phyloP scores from a whole-genome alignment of 169 alveolate genomes.

The Eimeria necatrix region DNA sequence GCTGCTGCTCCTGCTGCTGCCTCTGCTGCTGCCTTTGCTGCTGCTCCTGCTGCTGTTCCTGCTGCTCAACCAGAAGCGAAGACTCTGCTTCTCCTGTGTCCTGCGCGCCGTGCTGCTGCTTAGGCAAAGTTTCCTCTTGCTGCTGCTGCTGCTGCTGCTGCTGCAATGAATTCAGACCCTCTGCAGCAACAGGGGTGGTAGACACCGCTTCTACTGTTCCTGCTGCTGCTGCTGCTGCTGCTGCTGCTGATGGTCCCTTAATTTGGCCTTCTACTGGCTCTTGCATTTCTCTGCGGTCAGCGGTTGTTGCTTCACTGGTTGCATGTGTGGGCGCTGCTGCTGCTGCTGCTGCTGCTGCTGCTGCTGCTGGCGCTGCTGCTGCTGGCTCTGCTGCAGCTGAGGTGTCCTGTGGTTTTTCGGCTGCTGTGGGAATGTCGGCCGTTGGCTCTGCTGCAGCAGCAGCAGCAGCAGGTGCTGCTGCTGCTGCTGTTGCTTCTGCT shows the following conservation, averaged over 20 bases:
- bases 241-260: neutral
- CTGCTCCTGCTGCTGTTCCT: neutral
- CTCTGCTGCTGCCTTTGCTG: neutral
- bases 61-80: neutral
- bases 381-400: neutral
- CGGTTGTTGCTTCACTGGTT: neutral
- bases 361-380: constrained; percentile 9
- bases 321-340: neutral
- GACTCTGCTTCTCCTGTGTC: neutral
- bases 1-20: neutral
- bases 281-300: neutral
- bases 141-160: constrained; percentile 3
- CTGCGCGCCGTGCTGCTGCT: constrained; percentile 18
- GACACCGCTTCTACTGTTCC: neutral
- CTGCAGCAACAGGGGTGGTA: neutral
- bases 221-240: constrained; percentile 40
- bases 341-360: constrained; percentile 11
- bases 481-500: too few relatives aligned
- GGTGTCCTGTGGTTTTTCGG: neutral
- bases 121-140: neutral
- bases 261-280: neutral
- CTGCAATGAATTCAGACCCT: neutral
- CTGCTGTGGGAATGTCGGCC: neutral
- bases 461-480: too few relatives aligned
- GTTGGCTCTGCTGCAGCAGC: too few relatives aligned